Percentiles rank a stretch among this genome's conserved stretches.
Evolutionary conservation across 768 basidiomycete genomes (phyloP).

Genomic region (Baorangia bicolor): DNA sequence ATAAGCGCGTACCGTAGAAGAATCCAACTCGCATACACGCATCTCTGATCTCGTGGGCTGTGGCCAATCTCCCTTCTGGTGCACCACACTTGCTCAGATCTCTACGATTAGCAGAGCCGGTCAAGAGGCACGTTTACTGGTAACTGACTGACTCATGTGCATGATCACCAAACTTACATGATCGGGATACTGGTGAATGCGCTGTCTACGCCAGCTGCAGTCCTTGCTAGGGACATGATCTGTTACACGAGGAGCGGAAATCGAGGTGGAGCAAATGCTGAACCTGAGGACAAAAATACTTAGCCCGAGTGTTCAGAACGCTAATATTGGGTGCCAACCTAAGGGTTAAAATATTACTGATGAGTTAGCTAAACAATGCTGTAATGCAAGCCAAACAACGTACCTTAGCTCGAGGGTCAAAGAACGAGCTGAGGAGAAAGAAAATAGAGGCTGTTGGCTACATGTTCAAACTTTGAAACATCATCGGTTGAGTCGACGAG

Average conservation of each 20-base stretch:
- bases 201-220: constrained; percentile 15
- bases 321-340: too few species aligned
- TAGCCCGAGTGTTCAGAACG: too few species aligned
- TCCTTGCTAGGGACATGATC: constrained; percentile 24
- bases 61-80: constrained; percentile 34
- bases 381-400: too few species aligned
- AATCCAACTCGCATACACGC: constrained; percentile 85
- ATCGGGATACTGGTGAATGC: constrained; percentile 27
- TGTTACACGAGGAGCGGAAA: background rate
- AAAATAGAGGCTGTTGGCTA: too few species aligned
- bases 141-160: too few species aligned
- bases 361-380: too few species aligned
- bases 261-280: background rate
- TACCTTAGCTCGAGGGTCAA: too few species aligned
- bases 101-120: constrained; percentile 7
- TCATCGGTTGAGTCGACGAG: too few species aligned
- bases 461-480: too few species aligned
- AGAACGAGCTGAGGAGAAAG: too few species aligned
- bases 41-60: constrained; percentile 62
- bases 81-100: constrained; percentile 22
- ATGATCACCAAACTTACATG: constrained; percentile 20
- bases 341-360: too few species aligned
- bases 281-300: too few species aligned
- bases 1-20: constrained; percentile 60
- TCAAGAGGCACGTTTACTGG: background rate